Conservation (phyloP, 176 grass and related monocot species). For the Tuctoria greenei region DNA sequence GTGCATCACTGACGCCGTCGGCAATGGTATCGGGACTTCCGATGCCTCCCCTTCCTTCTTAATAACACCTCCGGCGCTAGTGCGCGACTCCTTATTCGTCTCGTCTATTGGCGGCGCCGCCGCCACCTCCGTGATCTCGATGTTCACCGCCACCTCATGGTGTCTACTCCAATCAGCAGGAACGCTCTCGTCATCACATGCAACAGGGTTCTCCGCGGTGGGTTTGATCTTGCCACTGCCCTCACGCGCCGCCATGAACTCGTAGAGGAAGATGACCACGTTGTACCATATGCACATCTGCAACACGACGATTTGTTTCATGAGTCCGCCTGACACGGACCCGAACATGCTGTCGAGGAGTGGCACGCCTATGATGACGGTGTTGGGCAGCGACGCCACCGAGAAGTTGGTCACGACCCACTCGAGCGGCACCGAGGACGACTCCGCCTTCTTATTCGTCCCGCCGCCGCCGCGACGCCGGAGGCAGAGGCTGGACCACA, state of each 20-base stretch:
- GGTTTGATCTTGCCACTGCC: slow-evolving; percentile 34
- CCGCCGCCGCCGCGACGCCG: neutral
- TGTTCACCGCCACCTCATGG: slow-evolving; percentile 36
- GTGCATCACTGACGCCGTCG: slow-evolving; percentile 29
- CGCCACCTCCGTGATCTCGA: slow-evolving; percentile 41
- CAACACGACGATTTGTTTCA: slow-evolving; percentile 87
- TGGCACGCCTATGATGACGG: slow-evolving; percentile 88
- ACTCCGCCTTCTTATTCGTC: neutral
- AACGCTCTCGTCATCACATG: neutral
- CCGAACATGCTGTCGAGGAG: slow-evolving; percentile 89
- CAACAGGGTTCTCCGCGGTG: neutral
- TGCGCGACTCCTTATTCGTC: neutral
- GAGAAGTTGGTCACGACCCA: slow-evolving; percentile 86
- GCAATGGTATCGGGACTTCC: neutral
- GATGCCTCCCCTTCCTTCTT: neutral
- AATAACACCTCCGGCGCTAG: neutral
- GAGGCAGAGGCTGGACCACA: slow-evolving; percentile 17
- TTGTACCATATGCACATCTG: slow-evolving; percentile 92
- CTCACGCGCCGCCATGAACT: slow-evolving; percentile 71
- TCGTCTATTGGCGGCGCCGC: neutral
- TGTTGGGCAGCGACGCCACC: slow-evolving; percentile 81
- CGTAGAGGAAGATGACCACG: slow-evolving; percentile 85
- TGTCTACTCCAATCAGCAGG: neutral
- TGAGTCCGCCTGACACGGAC: slow-evolving; percentile 35
- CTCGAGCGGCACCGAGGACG: slow-evolving; percentile 44